Base-by-base conservation (phyloP, 768 basidiomycete genomes). In the Calocybe cyanea region DNA sequence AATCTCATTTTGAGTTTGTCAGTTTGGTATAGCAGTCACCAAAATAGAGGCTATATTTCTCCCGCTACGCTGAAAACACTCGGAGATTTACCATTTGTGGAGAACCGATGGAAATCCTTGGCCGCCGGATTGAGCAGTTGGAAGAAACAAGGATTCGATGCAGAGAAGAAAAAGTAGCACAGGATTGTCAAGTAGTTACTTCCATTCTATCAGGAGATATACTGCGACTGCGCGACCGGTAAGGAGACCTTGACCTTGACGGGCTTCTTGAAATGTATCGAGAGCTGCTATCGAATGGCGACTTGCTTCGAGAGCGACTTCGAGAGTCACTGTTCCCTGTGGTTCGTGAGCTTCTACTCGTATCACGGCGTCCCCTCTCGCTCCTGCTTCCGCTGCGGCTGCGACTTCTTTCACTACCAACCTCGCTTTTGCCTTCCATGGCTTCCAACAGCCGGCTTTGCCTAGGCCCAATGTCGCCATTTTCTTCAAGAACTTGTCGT, bases 401-500 rank as follows among this genome's bases (percentile, higher is more conserved):
- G 14, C 69, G 57, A 43, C 71, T 67, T 38, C 60, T 65, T 44
- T 67, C 67, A 44, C 75, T 75, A 17, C 66, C 75, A 35, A 66
- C 63, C 20, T 85, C 81, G 46, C 75, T 78, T 52, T 73, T 78
- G 37, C 81, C 87, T 59, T 92, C 86, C 81, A 95, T 78, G 1
- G 90, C 92, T 54, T 90, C 82, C 52, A 96, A 71, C n/a, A 99
- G 67, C 36, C 86, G 80, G 63, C 90, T 92, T 63, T 87, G 81
- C 13, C 95, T 72, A 3, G 89, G 87, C 0, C 84, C 84, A 18
- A 99, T 75, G 7, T 97, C 93, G 34, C 89, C 87, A 15, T 83
- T 89, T 61, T 99, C 95, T 69, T 98, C 96, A 19, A 98, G 69
- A 2, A 89, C 82, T 42, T 82, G 77, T 17, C 96, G 79, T 68